Evolutionary conservation across 371 early-diverging fungal species (phyloP), one percentile per base, ranked within the genome.

Genomic region (Syncephalis fuscata): DNA sequence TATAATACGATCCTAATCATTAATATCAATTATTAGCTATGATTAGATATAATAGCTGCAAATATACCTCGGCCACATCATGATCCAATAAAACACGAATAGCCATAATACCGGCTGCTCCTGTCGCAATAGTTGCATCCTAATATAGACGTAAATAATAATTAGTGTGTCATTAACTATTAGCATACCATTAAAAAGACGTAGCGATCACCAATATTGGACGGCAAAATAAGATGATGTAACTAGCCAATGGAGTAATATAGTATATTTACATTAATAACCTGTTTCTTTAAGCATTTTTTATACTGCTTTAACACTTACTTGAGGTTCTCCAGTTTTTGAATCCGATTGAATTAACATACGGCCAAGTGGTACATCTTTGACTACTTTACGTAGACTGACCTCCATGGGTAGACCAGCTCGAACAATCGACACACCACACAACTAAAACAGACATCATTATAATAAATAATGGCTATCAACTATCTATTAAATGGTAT

Each of bases 81-180:
- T 93, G 88, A 60, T 91, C 94, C 10, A 85, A 55, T 48, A 91
- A 60, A 20, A 91, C 87, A 21, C 88, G 78, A 26, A 93, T 80
- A 4, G 94, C 92, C 92, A 91, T 91, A 59, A 90, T 50, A 2
- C 85, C 91, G 10, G 87, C 85, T 9, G 90, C 94, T 22, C 94
- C 93, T 10, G 86, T 80, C 1, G 80, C 84, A 19, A 87, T 67
- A 27, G 79, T 78, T 2, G 86, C 79, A 60, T 87, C 88, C 68
- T 32, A 32, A n/a, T n/a, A n/a, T n/a, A n/a, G n/a, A n/a, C n/a
- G n/a, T n/a, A 67, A 61, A 40, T 51, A 49, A 16, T 59, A 52
- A 49, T 50, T 53, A 32, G 48, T 58, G 15, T 25, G 41, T 1
- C 48, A 27, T 8, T 40, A 25, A 0, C 44, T 19, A 38, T 24